Conservation (phyloP, 1,284 basidiomycete species). For the Irpex sp. region DNA sequence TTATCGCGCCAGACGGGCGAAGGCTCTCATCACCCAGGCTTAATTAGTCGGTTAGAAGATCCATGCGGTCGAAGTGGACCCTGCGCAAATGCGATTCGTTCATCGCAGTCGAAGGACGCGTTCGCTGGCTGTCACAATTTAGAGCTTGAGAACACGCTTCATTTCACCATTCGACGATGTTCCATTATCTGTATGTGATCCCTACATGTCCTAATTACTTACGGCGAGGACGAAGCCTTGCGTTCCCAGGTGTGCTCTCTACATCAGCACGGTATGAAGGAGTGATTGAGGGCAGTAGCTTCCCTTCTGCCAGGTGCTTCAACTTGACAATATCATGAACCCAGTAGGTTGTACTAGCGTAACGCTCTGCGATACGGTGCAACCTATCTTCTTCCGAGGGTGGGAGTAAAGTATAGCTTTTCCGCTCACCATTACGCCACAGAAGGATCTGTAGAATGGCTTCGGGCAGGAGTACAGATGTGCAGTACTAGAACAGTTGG, state of each 20-base stretch:
- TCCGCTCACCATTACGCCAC: slow-evolving; percentile 61
- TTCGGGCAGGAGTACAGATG: slow-evolving; percentile 66
- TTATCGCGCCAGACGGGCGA: background rate
- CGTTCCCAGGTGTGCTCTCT: background rate
- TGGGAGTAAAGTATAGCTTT: slow-evolving; percentile 41
- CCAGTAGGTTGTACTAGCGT: slow-evolving; percentile 58
- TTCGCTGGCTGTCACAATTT: background rate
- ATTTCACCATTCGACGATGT: background rate
- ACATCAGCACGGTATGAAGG: slow-evolving; percentile 4
- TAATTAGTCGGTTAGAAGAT: background rate
- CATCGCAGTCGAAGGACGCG: background rate
- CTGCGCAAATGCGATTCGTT: background rate
- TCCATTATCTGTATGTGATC: background rate
- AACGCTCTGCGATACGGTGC: slow-evolving; percentile 42
- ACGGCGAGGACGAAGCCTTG: background rate
- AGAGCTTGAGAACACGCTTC: background rate
- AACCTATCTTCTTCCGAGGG: slow-evolving; percentile 51
- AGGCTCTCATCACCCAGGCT: background rate
- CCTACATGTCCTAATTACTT: slow-evolving; percentile 3
- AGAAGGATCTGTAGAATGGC: slow-evolving; percentile 64
- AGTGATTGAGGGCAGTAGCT: slow-evolving; percentile 18
- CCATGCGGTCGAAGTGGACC: background rate
- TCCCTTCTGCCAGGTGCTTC: slow-evolving; percentile 22
- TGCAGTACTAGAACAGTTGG: slow-evolving; percentile 51
- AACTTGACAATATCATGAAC: slow-evolving; percentile 54